phyloP scores from a whole-genome alignment of 106 monocot species.

The Allium sativum region DNA sequence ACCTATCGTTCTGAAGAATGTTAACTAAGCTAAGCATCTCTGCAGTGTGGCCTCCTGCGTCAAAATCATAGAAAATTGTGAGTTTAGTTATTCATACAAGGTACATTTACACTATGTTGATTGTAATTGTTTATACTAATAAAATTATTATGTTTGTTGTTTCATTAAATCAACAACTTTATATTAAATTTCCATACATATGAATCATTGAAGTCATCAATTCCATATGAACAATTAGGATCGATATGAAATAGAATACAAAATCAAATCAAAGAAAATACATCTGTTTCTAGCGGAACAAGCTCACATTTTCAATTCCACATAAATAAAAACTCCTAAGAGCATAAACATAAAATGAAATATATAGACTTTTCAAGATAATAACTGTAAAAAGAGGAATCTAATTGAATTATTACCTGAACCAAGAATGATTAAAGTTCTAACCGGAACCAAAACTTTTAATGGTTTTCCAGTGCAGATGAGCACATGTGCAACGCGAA shows the following conservation, averaged over 20 bases:
- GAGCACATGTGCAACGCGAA: constrained; percentile 33
- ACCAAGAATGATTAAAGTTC: constrained; percentile 57
- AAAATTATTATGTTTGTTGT: neutral
- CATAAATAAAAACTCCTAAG: no score
- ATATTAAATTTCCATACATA: neutral
- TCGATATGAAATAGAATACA: no score
- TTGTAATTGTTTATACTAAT: neutral
- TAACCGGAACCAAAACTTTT: neutral
- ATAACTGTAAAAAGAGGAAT: no score
- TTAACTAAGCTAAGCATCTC: constrained; percentile 81
- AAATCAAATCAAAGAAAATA: neutral
- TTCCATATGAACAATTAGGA: no score
- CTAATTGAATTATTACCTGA: constrained; percentile 27
- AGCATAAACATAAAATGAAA: no score
- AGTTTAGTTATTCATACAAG: neutral
- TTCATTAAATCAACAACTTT: neutral
- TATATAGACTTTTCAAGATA: neutral
- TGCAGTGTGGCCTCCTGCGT: constrained; percentile 57
- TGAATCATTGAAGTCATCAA: no score
- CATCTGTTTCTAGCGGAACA: no score
- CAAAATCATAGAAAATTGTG: neutral
- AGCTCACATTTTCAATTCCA: no score
- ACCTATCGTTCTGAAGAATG: constrained; percentile 44
- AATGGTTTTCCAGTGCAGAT: constrained; percentile 28
- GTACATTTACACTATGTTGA: neutral